Evolutionary conservation across 257 asterid species (phyloP), one percentile per base, ranked within the genome.

Genomic region (Phtheirospermum japonicum): DNA sequence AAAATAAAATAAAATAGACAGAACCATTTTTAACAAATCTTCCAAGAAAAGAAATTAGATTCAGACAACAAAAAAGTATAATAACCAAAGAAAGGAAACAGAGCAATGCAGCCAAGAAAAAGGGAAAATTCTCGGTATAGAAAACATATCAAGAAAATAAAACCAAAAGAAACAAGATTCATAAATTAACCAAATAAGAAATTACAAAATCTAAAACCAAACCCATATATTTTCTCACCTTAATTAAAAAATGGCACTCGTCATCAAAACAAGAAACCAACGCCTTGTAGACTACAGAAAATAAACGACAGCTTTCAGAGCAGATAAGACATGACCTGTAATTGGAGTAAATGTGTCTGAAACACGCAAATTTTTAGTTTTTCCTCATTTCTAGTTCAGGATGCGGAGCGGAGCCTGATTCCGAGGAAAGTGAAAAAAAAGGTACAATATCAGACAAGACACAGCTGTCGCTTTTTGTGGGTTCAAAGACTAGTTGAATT

Each of bases 401-500:
- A n/a, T 34, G 67, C 12, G 64, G n/a, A 53, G 66, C 66, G 42
- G 62, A 69, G 31, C 53, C 57, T 59, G 57, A 64, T 23, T 23
- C 31, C 49, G 65, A 36, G 34, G 3, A 64, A 51, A 54, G 70
- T 54, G 70, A 34, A 57, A 3, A 23, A 23, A 57, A 57, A 39
- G 37, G 67, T 48, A 57, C 63, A 39, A 59, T 45, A 59, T 43
- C 77, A 71, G 73, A 70, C 72, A 69, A 74, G 68, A 74, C 66
- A 3, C 28, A 23, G 28, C 28, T 23, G 28, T 23, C 28, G 28
- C 28, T 23, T 23, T 23, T 23, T 1, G 28, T 23, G 3, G 28
- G 28, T 23, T 23, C 28, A 23, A 23, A 23, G 3, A 23, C 28
- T 23, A 23, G 28, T 23, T 23, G 28, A 23, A 23, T 23, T 23